Percentiles rank a stretch among this genome's conserved stretches.
These are phyloP conservation scores for Alternaria alternata DNA, from an alignment of 2,329 filamentous ascomycete genomes.

Conservation along the genomic window DNA sequence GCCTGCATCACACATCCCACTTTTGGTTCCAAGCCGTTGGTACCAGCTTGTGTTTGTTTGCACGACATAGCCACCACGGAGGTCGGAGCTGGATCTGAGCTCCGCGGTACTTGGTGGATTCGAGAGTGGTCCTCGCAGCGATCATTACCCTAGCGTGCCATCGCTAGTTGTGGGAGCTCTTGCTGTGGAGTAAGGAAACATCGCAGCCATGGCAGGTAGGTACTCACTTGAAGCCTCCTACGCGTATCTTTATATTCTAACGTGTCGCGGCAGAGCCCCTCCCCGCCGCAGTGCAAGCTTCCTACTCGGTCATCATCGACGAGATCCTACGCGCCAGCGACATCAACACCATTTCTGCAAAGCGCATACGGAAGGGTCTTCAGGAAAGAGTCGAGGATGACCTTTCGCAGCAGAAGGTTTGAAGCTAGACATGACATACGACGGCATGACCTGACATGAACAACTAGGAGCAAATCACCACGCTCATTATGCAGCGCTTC, in stretches of 20 bases:
- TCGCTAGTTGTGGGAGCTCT: constrained; percentile 1
- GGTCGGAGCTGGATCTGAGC: constrained; percentile 15
- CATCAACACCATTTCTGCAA: constrained; percentile 70
- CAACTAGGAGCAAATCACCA: constrained; percentile 54
- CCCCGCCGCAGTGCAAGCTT: constrained; percentile 57
- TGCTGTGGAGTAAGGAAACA: constrained; percentile 8
- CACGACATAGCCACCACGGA: constrained; percentile 9
- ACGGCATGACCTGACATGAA: constrained; percentile 21
- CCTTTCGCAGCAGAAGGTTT: constrained; percentile 68
- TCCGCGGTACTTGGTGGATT: neutral
- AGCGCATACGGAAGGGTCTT: constrained; percentile 70
- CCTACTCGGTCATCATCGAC: constrained; percentile 68
- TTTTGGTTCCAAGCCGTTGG: constrained; percentile 8
- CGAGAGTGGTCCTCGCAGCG: neutral
- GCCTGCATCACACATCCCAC: neutral
- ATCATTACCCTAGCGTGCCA: constrained; percentile 3
- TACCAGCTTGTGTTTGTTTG: constrained; percentile 6
- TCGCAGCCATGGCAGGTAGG: constrained; percentile 44
- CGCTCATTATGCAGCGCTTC: constrained; percentile 60
- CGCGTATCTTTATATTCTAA: constrained; percentile 20
- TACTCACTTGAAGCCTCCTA: constrained; percentile 3
- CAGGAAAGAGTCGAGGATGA: constrained; percentile 68
- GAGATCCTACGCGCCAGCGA: constrained; percentile 67
- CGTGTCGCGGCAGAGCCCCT: constrained; percentile 43
- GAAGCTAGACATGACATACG: constrained; percentile 5